Evolutionary conservation across 2,329 filamentous ascomycete species (phyloP).

Genomic region (Fusarium incarnatum): DNA sequence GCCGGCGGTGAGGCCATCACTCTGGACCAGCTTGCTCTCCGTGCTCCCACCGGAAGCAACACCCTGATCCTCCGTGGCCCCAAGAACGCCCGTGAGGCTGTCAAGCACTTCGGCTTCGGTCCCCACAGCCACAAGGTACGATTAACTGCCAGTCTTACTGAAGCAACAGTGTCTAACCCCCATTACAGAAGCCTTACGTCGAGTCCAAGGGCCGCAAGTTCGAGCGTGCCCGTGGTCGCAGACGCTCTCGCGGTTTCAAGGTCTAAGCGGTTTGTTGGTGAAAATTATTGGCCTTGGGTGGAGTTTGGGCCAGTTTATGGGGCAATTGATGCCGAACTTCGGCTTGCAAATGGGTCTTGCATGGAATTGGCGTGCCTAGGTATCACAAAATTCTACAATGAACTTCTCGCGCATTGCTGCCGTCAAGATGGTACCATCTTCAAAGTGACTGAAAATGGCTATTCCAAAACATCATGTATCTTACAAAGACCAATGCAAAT

Average conservation of each 20-base stretch:
- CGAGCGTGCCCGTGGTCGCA: constrained; percentile 98
- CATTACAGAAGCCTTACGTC: constrained; percentile 87
- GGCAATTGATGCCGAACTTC: constrained; percentile 48
- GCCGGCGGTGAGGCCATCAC: constrained; percentile 96
- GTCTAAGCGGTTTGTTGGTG: constrained; percentile 74
- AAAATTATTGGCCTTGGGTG: constrained; percentile 45
- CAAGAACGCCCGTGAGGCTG: constrained; percentile 97
- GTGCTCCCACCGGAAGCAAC: constrained; percentile 95
- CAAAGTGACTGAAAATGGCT: not conserved
- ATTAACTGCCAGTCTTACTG: constrained; percentile 3
- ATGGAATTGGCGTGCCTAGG: constrained; percentile 62
- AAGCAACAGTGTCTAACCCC: constrained; percentile 48
- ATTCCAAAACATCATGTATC: not conserved
- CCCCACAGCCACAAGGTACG: constrained; percentile 96
- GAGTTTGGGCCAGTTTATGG: constrained; percentile 46
- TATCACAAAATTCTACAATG: constrained; percentile 56
- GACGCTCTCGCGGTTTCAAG: constrained; percentile 99
- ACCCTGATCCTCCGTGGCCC: constrained; percentile 96
- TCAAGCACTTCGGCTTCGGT: constrained; percentile 99
- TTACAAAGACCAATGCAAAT: not conserved
- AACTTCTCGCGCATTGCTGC: constrained; percentile 47
- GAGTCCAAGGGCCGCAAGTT: constrained; percentile 99
- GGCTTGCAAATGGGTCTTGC: constrained; percentile 53
- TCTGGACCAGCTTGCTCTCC: constrained; percentile 95
- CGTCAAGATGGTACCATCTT: constrained; percentile 40